These are phyloP conservation scores for Buxus sempervirens DNA, from an alignment of 164 flowering plant species.

Conservation along the genomic window DNA sequence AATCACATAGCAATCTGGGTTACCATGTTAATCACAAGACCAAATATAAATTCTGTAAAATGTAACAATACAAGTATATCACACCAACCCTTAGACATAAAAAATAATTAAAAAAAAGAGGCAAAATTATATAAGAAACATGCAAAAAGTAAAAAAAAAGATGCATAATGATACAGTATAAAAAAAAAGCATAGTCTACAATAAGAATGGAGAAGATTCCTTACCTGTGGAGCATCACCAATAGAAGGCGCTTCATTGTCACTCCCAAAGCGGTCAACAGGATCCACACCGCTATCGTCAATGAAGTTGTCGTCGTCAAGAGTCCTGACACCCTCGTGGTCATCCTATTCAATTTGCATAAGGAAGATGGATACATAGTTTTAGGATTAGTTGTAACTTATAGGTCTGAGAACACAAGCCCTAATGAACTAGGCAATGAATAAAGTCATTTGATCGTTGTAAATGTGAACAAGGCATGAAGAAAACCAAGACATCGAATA, in stretches of 20 bases:
- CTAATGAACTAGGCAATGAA: too few species aligned
- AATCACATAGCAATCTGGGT: not conserved
- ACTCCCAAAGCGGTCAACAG: constrained; percentile 65
- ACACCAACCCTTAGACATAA: not conserved
- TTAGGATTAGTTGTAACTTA: not conserved
- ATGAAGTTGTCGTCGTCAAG: constrained; percentile 91
- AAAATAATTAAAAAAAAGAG: too few species aligned
- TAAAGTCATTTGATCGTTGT: not conserved
- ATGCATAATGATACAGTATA: not conserved
- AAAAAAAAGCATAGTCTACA: not conserved
- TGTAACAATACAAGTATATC: not conserved
- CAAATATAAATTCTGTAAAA: not conserved
- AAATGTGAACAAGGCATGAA: not conserved
- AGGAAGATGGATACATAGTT: not conserved
- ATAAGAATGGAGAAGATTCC: not conserved
- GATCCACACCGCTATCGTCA: constrained; percentile 88
- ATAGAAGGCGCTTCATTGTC: constrained; percentile 59
- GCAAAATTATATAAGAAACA: too few species aligned
- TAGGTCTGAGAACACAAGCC: too few species aligned
- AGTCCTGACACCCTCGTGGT: constrained; percentile 71
- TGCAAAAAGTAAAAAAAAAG: too few species aligned
- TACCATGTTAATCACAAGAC: not conserved
- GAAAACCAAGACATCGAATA: too few species aligned
- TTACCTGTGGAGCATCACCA: constrained; percentile 76
- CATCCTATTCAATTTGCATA: constrained; percentile 48